These are phyloP conservation scores for Fusarium nodosum DNA, from an alignment of 2,329 filamentous ascomycete genomes.

Conservation along the genomic window DNA sequence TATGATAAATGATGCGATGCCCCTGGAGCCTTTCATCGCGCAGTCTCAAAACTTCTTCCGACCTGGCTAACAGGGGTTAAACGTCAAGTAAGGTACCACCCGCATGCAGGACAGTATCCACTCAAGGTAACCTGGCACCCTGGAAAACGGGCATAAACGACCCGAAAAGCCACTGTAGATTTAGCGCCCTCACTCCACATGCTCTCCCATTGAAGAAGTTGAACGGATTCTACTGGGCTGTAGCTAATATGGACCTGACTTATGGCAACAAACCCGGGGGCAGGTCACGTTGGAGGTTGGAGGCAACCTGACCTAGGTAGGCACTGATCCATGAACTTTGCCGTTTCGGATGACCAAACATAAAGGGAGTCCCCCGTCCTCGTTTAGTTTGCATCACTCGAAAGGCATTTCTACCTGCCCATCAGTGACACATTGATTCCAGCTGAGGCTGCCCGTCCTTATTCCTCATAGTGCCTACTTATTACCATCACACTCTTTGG, in stretches of 20 bases:
- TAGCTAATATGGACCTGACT: slow-evolving; percentile 22
- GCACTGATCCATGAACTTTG: slow-evolving; percentile 17
- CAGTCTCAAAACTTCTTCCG: slow-evolving; percentile 29
- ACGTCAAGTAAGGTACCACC: slow-evolving; percentile 39
- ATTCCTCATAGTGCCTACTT: slow-evolving; percentile 14
- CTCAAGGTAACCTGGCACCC: slow-evolving; percentile 15
- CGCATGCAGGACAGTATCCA: slow-evolving; percentile 37
- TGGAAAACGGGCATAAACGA: slow-evolving; percentile 38
- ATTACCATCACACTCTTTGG: slow-evolving; percentile 13
- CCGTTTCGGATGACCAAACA: slow-evolving; percentile 41
- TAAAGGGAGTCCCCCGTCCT: slow-evolving; percentile 45
- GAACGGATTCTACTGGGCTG: slow-evolving; percentile 19
- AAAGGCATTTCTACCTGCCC: slow-evolving; percentile 14
- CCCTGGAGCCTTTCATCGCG: slow-evolving; percentile 15
- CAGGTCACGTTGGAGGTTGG: slow-evolving; percentile 47
- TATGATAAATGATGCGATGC: slow-evolving; percentile 22
- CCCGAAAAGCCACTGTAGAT: slow-evolving; percentile 37
- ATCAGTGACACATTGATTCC: slow-evolving; percentile 2
- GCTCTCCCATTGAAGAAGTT: slow-evolving; percentile 36
- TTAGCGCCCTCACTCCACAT: slow-evolving; percentile 45
- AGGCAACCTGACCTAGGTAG: slow-evolving; percentile 38
- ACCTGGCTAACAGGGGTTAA: slow-evolving; percentile 22
- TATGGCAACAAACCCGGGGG: slow-evolving; percentile 32
- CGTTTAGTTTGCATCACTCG: slow-evolving; percentile 26
- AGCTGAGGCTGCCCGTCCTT: slow-evolving; percentile 10